Base-by-base conservation (phyloP, 1,284 basidiomycete species). In the Trichosporon ovoides region DNA sequence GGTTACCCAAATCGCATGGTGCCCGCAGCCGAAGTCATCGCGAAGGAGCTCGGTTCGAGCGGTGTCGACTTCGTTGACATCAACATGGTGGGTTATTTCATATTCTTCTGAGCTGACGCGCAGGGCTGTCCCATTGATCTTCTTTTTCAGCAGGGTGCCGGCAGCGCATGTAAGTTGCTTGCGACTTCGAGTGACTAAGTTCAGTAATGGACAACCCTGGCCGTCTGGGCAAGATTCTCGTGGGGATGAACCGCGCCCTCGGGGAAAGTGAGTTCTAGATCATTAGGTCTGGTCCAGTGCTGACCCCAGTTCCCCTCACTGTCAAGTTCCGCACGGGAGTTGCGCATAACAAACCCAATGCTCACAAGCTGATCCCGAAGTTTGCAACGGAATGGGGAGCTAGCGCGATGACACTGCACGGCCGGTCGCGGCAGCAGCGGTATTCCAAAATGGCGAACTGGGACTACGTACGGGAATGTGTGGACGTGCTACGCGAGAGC, bases 71-170 rank as follows among this genome's bases (percentile, higher is more conserved):
- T 95, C 70, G 89, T 95, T 12, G 95, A 98, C 68, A 79, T 98
- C 66, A 98, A 98, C 73, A 61, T 77, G 63, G 70, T 71, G 46
- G 53, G 65, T 55, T 20, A 38, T n/a, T 9, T 10, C 19, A 20
- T 2, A 6, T 12, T 38, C 12, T 31, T 31, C 18, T 9, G 16
- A 18, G 24, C 52, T 52, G 55, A 60, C 49, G 6, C 5, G n/a
- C 91, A 91, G 75, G 95, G 95, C 4, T 98, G 95, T 76, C 95
- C 95, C 3, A 98, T 98, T 66, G 95, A 98, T 76, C 80, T 98
- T 49, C 89, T 98, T 1, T 98, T 93, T 79, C 89, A 89, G 70
- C 84, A 85, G 22, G 93, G 93, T 0, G 92, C 89, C 52, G 93
- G 93, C 0, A 91, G 88, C 61, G 93, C 92, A 12, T 73, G 91